Evolutionary conservation across 1,284 basidiomycete genomes (phyloP), one percentile per base, ranked within the genome.

Genomic region (Cryptococcus sp.): DNA sequence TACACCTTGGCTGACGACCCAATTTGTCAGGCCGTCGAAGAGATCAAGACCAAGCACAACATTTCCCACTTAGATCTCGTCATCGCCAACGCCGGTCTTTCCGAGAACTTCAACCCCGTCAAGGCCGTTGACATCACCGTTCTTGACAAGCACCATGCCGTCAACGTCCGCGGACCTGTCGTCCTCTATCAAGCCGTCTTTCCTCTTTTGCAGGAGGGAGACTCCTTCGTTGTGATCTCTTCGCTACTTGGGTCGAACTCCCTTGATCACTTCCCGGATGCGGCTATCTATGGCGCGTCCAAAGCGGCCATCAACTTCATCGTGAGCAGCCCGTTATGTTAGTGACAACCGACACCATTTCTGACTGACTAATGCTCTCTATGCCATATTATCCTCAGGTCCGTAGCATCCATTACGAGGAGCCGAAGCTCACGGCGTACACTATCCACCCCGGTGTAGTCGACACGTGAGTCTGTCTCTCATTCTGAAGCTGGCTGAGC

Each of bases 41-140:
- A 60, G 49, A 45, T 67, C 35, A 55, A 60, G 33, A 23, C 21
- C 23, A 45, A 56, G 43, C 39, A 61, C 11, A 58, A 59, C 8
- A 57, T 62, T 33, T 20, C 46, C 23, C 57, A 49, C 15, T 24
- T 66, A 38, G 62, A 63, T 42, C 52, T 64, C 23, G 59, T 55
- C 33, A 55, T 66, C 33, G 60, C 62, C 28, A 66, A 66, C 45
- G 62, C 65, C 11, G 65, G 54, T 35, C 44, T 61, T 40, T 37
- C 38, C 4, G 18, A 28, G 15, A 16, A 50, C 24, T 46, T 37
- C 38, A 52, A 58, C 39, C 8, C 42, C 12, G 46, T 49, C 18
- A 45, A 43, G 21, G 53, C 55, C 18, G 21, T 59, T 24, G 33
- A 50, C 8, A 36, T 53, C 20, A 50, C 53, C 20, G 37, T 46